Percentiles rank a stretch among this genome's conserved stretches.
Conservation (phyloP, 805 yeast genomes). For the Candida ulmi region DNA sequence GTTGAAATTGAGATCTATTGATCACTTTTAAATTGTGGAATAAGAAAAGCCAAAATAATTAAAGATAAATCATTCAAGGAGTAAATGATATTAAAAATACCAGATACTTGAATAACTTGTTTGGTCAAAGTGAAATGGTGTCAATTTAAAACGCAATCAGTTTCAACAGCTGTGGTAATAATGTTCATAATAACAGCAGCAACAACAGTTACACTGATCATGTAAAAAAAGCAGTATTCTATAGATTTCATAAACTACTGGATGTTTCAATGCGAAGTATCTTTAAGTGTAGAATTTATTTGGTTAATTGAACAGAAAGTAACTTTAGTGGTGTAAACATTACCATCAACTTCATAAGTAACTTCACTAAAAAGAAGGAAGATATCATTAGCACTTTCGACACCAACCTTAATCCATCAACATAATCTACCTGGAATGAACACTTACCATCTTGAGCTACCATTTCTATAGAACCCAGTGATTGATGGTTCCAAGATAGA, state of each 20-base stretch:
- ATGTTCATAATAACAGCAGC: slow-evolving; percentile 62
- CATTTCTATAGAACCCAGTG: too few relatives aligned
- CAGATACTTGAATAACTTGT: slow-evolving; percentile 48
- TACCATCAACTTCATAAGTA: too few relatives aligned
- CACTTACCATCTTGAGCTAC: too few relatives aligned
- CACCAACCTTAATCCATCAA: too few relatives aligned
- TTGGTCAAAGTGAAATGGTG: slow-evolving; percentile 43
- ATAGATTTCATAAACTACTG: slow-evolving; percentile 56
- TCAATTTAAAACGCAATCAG: slow-evolving; percentile 44
- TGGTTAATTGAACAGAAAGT: too few relatives aligned
- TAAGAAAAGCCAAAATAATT: slow-evolving; percentile 44
- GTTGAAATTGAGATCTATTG: slow-evolving; percentile 53
- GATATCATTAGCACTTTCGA: too few relatives aligned
- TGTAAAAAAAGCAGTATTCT: slow-evolving; percentile 38
- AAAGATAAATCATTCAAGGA: slow-evolving; percentile 49
- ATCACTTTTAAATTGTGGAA: slow-evolving; percentile 50
- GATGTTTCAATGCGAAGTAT: slow-evolving; percentile 74
- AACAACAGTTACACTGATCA: slow-evolving; percentile 46
- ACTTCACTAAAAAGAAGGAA: too few relatives aligned
- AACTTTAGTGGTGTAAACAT: too few relatives aligned
- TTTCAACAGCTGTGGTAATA: slow-evolving; percentile 56
- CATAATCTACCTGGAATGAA: too few relatives aligned
- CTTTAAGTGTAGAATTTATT: too few relatives aligned
- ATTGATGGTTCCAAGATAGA: too few relatives aligned
- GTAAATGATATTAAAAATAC: slow-evolving; percentile 42